Conservation (phyloP, 1,284 basidiomycete genomes). For the Malassezia sp. region DNA sequence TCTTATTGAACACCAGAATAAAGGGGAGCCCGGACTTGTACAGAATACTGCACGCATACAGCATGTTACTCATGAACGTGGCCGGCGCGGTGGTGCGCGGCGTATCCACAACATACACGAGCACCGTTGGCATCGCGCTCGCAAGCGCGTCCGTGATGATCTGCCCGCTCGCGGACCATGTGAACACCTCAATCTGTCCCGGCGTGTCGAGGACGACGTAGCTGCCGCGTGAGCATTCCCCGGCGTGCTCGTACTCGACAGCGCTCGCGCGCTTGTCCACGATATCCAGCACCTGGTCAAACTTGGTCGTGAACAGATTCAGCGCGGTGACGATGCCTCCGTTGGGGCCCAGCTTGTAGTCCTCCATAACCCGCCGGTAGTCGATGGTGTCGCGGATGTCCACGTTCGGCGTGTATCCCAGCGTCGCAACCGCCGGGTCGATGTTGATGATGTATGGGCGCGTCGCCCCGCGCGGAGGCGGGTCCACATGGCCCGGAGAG, state of each 20-base stretch:
- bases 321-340: conserved; percentile 93
- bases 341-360: conserved; percentile 98
- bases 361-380: conserved; percentile 98
- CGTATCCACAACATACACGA: conserved; percentile 96
- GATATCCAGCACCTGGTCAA: conserved; percentile 86
- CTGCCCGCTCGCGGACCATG: conserved; percentile 95
- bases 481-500: not conserved
- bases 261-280: conserved; percentile 78
- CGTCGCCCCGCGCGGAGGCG: conserved; percentile 61
- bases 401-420: conserved; percentile 90
- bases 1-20: conserved; percentile 98
- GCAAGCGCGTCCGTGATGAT: conserved; percentile 98
- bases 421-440: conserved; percentile 81
- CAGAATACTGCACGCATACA: conserved; percentile 96
- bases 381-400: conserved; percentile 96
- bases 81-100: conserved; percentile 86
- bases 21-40: conserved; percentile 98
- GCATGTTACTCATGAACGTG: conserved; percentile 99
- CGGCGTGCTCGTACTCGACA: too few species aligned
- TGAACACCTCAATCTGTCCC: conserved; percentile 99
- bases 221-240: too few species aligned
- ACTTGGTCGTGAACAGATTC: conserved; percentile 97
- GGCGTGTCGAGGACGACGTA: conserved; percentile 90
- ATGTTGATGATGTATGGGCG: conserved; percentile 88
- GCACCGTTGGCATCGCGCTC: conserved; percentile 77